Percentiles rank a stretch among this genome's conserved stretches.
These are phyloP conservation scores for Forsythia viridissima DNA, from an alignment of 257 asterid genomes.

Conservation along the genomic window DNA sequence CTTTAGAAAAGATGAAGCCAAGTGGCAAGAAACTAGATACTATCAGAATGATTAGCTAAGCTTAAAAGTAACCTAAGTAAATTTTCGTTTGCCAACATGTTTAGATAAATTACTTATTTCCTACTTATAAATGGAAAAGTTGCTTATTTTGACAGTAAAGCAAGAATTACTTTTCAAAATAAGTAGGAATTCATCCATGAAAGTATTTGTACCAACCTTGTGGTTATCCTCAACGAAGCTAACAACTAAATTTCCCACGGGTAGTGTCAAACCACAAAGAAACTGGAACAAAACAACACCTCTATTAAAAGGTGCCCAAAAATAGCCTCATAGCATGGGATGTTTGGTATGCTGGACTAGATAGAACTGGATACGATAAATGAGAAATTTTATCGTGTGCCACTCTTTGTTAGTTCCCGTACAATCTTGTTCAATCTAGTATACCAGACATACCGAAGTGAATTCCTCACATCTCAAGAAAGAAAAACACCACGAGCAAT, in stretches of 20 bases:
- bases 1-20: too few relatives aligned
- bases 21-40: too few relatives aligned
- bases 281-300: slow-evolving; percentile 39
- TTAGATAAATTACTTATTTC: background rate
- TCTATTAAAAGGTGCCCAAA: background rate
- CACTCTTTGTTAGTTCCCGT: background rate
- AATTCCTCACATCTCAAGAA: background rate
- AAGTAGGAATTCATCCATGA: background rate
- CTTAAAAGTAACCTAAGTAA: too few relatives aligned
- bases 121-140: too few relatives aligned
- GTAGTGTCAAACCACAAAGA: slow-evolving; percentile 63
- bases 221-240: slow-evolving; percentile 63
- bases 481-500: background rate
- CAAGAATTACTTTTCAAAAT: too few relatives aligned
- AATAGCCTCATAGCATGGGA: background rate
- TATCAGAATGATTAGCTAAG: too few relatives aligned
- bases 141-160: background rate
- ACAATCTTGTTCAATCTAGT: background rate
- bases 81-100: background rate
- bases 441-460: background rate
- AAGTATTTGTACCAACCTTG: slow-evolving; percentile 41
- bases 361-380: background rate
- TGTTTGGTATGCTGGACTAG: background rate
- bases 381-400: background rate
- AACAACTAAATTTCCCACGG: slow-evolving; percentile 55